Percentiles rank a stretch among this genome's conserved stretches.
Conservation (phyloP, 2,329 filamentous ascomycete species). For the Fusarium tjaetaba region DNA sequence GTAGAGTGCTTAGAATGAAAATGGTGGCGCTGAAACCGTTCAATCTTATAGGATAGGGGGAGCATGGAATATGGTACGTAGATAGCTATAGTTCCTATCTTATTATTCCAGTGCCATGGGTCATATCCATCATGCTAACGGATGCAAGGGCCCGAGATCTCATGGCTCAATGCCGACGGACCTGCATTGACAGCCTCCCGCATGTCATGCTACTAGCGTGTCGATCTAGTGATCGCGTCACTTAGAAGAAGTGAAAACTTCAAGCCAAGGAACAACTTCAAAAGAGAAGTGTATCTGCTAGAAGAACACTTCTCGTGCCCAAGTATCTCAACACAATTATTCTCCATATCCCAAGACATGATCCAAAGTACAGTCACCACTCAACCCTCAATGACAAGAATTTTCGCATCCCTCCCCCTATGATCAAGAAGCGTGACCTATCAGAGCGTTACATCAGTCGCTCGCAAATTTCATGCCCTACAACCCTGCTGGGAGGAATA, state of each 20-base stretch:
- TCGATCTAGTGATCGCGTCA: background rate
- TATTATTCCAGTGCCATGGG: background rate
- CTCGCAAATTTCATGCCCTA: background rate
- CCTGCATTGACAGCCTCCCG: background rate
- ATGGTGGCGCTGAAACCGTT: no score
- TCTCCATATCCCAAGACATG: background rate
- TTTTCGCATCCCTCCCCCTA: background rate
- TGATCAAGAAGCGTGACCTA: constrained; percentile 12
- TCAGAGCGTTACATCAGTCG: constrained; percentile 9
- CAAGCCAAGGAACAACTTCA: background rate
- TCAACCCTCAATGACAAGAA: background rate
- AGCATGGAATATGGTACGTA: background rate
- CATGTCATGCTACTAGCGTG: background rate
- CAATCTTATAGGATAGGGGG: background rate
- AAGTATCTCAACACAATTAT: background rate
- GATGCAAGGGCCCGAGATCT: background rate
- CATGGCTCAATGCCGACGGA: background rate
- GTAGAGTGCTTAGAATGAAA: background rate
- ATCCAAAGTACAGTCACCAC: background rate
- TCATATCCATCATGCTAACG: background rate
- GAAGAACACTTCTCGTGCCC: background rate
- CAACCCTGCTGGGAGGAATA: background rate
- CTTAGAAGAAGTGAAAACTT: background rate
- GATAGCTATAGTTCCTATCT: background rate
- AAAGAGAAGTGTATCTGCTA: rapidly evolving